Base-by-base conservation (phyloP, 2,329 filamentous ascomycete genomes). In the Calcarisporium arbuscula region DNA sequence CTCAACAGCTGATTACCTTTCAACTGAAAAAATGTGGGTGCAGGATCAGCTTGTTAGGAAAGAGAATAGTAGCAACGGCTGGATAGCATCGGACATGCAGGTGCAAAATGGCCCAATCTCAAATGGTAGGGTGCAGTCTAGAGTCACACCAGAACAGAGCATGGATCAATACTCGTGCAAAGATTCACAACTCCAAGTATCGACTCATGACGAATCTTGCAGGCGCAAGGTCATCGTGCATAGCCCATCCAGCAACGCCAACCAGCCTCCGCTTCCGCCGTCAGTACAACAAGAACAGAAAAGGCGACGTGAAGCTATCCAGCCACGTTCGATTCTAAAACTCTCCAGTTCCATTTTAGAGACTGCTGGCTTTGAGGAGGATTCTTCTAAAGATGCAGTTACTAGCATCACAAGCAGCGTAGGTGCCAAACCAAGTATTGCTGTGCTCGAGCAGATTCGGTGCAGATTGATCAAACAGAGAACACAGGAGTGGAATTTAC, bases 241-340 rank as follows among this genome's bases (percentile, higher is more conserved):
- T 25, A 59, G 56, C 30, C 58, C 58, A 2, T 42, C 41, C 19
- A 30, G 37, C 6, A 37, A 46, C 19, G 30, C 35, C 5, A 14
- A 38, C n/a, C 47, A 46, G 8, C 49, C 49, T 4, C 49, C 42
- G 3, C 42, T 41, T 6, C 50, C 54, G 6, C 53, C 47, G n/a
- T 60, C 60, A 1, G 36, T 62, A 20, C 41, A 51, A 29, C 54
- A 64, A 30, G 61, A 65, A 39, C 56, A 62, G 39, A 42, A 45
- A 10, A 51, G 53, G 16, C 53, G 61, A 19, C 49, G 61, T 21
- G 54, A 51, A 31, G 45, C 46, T 4, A 39, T 27, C 5, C 40
- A 44, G 11, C 52, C 56, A 6, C 55, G 52, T 2, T 56, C 61
- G 2, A 64, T 64, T 18, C 32, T 65, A 19, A 62, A 60, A 28